Evolutionary conservation across 345 rosid genomes (phyloP).

Genomic region (Turritis glabra): DNA sequence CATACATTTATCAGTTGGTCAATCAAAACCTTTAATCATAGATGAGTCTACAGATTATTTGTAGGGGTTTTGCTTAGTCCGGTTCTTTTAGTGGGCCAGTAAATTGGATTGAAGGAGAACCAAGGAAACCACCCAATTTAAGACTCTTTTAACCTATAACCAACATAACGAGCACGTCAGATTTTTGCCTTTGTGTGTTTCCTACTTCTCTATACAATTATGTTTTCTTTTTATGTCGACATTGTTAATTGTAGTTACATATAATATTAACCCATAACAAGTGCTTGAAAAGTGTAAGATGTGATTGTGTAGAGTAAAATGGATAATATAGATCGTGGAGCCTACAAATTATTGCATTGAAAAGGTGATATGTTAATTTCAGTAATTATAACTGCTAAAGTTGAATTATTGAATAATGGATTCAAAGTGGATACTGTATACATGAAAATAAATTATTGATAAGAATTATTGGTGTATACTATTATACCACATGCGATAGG

Average conservation of each 20-base stretch:
- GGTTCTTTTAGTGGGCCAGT: slow-evolving; percentile 7
- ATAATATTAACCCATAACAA: background rate
- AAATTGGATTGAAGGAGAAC: background rate
- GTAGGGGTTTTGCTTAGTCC: slow-evolving; percentile 14
- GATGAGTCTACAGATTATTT: background rate
- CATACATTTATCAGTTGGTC: background rate
- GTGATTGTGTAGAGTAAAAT: slow-evolving; percentile 8
- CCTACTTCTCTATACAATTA: background rate
- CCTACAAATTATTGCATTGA: slow-evolving; percentile 14
- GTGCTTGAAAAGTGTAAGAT: slow-evolving; percentile 15
- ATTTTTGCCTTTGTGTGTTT: background rate
- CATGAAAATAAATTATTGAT: background rate
- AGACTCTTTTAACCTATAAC: background rate
- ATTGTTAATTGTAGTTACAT: background rate
- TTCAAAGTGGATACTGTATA: slow-evolving; percentile 23
- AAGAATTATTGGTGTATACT: slow-evolving; percentile 27
- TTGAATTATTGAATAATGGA: slow-evolving; percentile 32
- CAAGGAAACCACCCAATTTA: background rate
- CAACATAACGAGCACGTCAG: background rate
- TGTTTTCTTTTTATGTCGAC: background rate
- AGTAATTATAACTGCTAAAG: background rate
- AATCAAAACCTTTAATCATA: slow-evolving; percentile 3
- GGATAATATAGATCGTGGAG: slow-evolving; percentile 2
- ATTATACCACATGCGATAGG: background rate
- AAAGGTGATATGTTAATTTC: slow-evolving; percentile 3